Evolutionary conservation across 768 basidiomycete species (phyloP), one percentile per base, ranked within the genome.

Genomic region (Lactarius hengduanensis): DNA sequence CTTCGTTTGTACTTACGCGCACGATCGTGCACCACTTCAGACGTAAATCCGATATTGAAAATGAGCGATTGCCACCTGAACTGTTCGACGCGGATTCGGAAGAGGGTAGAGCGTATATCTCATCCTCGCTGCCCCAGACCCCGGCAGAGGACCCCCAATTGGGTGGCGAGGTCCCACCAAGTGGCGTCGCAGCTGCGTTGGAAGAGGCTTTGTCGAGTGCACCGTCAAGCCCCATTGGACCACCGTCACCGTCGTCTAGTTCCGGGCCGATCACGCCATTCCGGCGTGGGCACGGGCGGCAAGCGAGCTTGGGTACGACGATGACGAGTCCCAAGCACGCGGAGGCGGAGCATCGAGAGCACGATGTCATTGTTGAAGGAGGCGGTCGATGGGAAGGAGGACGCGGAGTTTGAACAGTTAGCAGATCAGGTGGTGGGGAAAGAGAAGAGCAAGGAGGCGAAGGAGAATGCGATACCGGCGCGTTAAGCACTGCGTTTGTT

Each of bases 11-110:
- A 30, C 22, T 20, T 61, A 53, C 38, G 41, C 53, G 62, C 59
- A 58, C 32, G 34, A 56, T 63, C 40, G 30, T 41, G 59, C 15
- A 1, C 64, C 26, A 28, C 36, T 64, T 47, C 70, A 96, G 94
- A 50, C 94, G 95, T 67, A 96, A 95, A 80, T 94, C 92, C 54
- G 97, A 98, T 81, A 98, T 98, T 71, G 96, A 98, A 78, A 98
- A 98, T 78, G 97, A 99, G 77, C 90, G 95, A 40, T 81, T 98
- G n/a, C 97, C 96, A 2, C 96, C 96, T 2, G 94, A 98, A 18
- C 82, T 99, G 20, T 90, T 94, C 75, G 96, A 98, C 73, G 89
- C 87, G 7, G 79, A 83, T 69, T 88, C 86, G 11, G 84, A 84
- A 69, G 87, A 90, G 77, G 89, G 87, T 63, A 86, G 84, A 69